Base-by-base conservation (phyloP, 2,329 filamentous ascomycete species). In the Penicillium rolfsii region DNA sequence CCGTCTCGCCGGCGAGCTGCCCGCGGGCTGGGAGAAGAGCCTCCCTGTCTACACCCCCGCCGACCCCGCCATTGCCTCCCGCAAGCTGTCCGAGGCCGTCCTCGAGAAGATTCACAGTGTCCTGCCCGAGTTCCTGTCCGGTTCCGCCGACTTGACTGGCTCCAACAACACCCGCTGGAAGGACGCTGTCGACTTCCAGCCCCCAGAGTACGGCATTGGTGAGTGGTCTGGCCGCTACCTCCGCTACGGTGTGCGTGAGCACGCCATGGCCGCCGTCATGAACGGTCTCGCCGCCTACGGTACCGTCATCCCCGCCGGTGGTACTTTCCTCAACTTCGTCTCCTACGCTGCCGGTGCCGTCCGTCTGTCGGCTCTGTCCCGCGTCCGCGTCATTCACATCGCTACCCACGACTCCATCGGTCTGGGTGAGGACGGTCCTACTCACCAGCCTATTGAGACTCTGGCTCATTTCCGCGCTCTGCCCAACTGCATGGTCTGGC, bases 161-260 rank as follows among this genome's bases (percentile, higher is more conserved):
- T 98, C 95, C 77, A 99, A 99, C 87, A 89, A 98, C 84, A 99
- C 95, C 71, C 89, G 93, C 78, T 97, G 93, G 93, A 99, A 98
- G 90, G 86, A 88, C 58, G 94, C 95, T 59, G 87, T 94, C 69
- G 95, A 99, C 85, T 98, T 99, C 89, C 95, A 99, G 85, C 91
- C 93, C 67, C 91, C 92, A 62, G 84, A 86, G 73, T 89, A 87
- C 67, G 90, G 90, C 66, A 90, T 99, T 72, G 95, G 95, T 76
- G 88, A 94, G 81, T 97, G 91, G 84, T 81, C 85, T 71, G 95
- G 95, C 73, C 93, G 95, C 74, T 99, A 99, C 80, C 85, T 82
- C 66, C 79, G 80, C 67, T 82, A 82, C 69, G 81, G 80, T 77
- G 80, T 82, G 40, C 81, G 81, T 73, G 81, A 83, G 73, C 81